Percentiles rank a stretch among this genome's conserved stretches.
phyloP scores from a whole-genome alignment of 2,329 filamentous ascomycete genomes.

The Talaromyces sp. region DNA sequence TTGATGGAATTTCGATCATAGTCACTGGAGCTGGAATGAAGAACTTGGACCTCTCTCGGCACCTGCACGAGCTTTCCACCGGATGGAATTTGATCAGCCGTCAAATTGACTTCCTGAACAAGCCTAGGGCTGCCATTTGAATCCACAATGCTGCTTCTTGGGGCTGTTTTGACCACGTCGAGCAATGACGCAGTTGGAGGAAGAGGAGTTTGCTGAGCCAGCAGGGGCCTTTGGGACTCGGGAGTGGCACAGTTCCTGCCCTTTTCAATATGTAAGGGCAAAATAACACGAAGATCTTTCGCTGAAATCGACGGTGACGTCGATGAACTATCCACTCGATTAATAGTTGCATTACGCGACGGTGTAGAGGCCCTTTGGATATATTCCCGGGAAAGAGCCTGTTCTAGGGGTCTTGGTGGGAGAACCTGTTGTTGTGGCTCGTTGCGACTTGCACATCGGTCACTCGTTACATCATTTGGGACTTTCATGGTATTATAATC shows the following conservation, averaged over 20 bases:
- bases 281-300: background rate
- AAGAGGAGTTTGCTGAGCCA: slow-evolving; percentile 5
- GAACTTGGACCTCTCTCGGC: background rate
- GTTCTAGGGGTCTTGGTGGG: no score
- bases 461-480: no score
- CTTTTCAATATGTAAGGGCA: background rate
- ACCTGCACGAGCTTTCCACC: background rate
- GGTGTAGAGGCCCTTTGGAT: no score
- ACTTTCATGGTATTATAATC: no score
- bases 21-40: slow-evolving; percentile 14
- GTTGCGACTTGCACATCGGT: no score
- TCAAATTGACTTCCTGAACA: slow-evolving; percentile 2
- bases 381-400: no score
- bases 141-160: slow-evolving; percentile 34
- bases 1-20: slow-evolving; percentile 7
- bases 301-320: background rate
- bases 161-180: background rate
- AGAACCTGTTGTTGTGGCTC: no score
- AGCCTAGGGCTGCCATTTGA: slow-evolving; percentile 41
- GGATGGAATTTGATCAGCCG: background rate
- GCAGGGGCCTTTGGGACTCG: slow-evolving; percentile 22
- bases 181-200: background rate
- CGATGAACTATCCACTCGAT: no score
- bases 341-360: no score
- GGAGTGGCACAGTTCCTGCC: slow-evolving; percentile 12